Evolutionary conservation across 306 rosid genomes (phyloP).

Genomic region (Prunus salicina): DNA sequence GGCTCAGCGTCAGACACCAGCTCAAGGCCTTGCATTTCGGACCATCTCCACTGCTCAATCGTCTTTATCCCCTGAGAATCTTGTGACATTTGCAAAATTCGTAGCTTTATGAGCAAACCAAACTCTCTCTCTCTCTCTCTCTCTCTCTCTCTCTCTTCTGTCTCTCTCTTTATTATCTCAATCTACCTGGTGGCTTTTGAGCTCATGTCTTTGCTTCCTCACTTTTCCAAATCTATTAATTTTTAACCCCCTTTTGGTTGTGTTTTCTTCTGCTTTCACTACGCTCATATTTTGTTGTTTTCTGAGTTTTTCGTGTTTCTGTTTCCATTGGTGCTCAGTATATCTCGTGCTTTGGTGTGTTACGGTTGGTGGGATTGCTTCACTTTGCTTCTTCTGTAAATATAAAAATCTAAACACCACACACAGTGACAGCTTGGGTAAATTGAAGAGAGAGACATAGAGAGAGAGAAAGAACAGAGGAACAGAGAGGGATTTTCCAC

Average conservation of each 20-base stretch:
- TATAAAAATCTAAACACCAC: slow-evolving; percentile 17
- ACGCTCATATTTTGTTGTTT: slow-evolving; percentile 14
- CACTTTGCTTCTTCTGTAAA: slow-evolving; percentile 46
- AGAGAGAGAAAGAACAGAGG: slow-evolving; percentile 20
- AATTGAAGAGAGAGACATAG: slow-evolving; percentile 14
- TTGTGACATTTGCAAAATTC: slow-evolving; percentile 82
- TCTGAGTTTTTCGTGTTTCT: slow-evolving; percentile 5
- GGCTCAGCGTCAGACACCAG: slow-evolving; percentile 45
- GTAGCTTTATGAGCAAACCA: slow-evolving; percentile 50
- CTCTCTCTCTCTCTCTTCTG: slow-evolving; percentile 8
- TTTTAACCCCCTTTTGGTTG: slow-evolving; percentile 22
- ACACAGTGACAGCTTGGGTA: slow-evolving; percentile 44
- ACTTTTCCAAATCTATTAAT: slow-evolving; percentile 7
- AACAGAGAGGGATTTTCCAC: slow-evolving; percentile 30
- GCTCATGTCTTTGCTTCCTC: slow-evolving; percentile 37
- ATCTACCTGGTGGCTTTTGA: slow-evolving; percentile 42
- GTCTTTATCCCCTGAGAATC: slow-evolving; percentile 79
- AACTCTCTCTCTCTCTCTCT: slow-evolving; percentile 16
- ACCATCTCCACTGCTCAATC: slow-evolving; percentile 93
- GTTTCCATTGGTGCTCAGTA: slow-evolving; percentile 1
- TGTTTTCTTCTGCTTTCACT: not conserved
- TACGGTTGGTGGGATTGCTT: slow-evolving; percentile 37
- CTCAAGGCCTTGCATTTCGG: slow-evolving; percentile 97
- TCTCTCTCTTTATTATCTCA: slow-evolving; percentile 37
- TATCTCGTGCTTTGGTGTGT: slow-evolving; percentile 22